phyloP scores from a whole-genome alignment of 2,329 filamentous ascomycete genomes.

The Helotiales sp. region DNA sequence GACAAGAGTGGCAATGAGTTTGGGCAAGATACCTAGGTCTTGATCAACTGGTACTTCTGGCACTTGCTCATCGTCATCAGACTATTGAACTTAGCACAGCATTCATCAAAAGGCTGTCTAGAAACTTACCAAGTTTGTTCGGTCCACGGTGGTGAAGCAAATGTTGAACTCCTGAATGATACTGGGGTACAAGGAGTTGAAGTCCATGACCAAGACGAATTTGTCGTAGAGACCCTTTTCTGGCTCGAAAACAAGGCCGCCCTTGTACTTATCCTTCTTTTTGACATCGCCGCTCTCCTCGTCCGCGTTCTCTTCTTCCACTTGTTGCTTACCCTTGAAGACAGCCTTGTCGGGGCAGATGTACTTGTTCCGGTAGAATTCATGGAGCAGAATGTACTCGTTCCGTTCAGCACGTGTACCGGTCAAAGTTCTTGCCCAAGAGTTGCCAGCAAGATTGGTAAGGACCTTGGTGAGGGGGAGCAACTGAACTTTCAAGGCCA shows the following conservation, averaged over 20 bases:
- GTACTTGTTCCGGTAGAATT: slow-evolving; percentile 96
- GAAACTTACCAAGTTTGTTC: slow-evolving; percentile 67
- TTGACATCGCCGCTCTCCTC: slow-evolving; percentile 78
- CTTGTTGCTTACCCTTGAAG: slow-evolving; percentile 74
- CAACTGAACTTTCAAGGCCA: slow-evolving; percentile 88
- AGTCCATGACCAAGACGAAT: slow-evolving; percentile 99
- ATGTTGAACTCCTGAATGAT: slow-evolving; percentile 99
- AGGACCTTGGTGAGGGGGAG: slow-evolving; percentile 92
- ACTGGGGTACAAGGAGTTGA: slow-evolving; percentile 99
- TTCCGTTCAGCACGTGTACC: slow-evolving; percentile 97
- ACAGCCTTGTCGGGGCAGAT: slow-evolving; percentile 95
- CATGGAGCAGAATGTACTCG: slow-evolving; percentile 97
- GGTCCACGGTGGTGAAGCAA: slow-evolving; percentile 96
- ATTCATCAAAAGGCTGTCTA: neutral
- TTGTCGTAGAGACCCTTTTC: slow-evolving; percentile 98
- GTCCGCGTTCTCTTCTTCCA: slow-evolving; percentile 71
- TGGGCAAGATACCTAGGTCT: slow-evolving; percentile 83
- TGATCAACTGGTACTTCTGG: slow-evolving; percentile 83
- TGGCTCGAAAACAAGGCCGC: slow-evolving; percentile 96
- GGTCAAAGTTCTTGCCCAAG: slow-evolving; percentile 94
- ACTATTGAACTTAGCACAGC: slow-evolving; percentile 47
- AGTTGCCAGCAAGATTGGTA: slow-evolving; percentile 96
- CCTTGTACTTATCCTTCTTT: slow-evolving; percentile 99
- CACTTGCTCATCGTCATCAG: slow-evolving; percentile 83
- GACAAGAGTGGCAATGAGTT: slow-evolving; percentile 90